Percentiles rank a stretch among this genome's conserved stretches.
phyloP scores from a whole-genome alignment of 768 basidiomycete species.

The Pleurotus giganteus region DNA sequence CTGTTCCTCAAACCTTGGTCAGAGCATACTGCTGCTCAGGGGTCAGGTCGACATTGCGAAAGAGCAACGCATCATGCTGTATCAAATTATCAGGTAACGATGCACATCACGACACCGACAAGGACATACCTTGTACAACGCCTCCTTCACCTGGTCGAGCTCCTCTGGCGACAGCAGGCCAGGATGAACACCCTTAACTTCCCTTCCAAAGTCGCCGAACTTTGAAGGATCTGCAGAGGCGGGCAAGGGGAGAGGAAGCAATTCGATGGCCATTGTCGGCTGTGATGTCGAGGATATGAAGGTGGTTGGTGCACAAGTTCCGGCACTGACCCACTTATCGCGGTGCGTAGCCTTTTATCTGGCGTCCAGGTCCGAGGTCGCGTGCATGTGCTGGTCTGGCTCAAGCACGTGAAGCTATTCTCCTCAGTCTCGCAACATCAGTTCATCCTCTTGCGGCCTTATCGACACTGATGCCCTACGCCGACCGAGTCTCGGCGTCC shows the following conservation, averaged over 20 bases:
- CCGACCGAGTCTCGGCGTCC: too few species aligned
- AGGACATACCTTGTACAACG: slow-evolving; percentile 69
- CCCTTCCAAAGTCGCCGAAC: slow-evolving; percentile 71
- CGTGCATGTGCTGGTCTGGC: too few species aligned
- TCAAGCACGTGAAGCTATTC: too few species aligned
- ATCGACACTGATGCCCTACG: too few species aligned
- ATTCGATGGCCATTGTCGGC: slow-evolving; percentile 61
- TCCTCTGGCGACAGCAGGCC: slow-evolving; percentile 56
- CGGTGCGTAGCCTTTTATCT: too few species aligned
- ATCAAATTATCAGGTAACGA: not conserved
- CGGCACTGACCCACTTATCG: too few species aligned
- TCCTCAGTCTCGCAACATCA: too few species aligned
- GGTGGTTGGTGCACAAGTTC: not conserved
- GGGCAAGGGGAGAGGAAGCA: slow-evolving; percentile 67
- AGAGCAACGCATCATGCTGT: slow-evolving; percentile 73
- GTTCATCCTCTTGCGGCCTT: too few species aligned
- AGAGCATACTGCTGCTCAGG: slow-evolving; percentile 85
- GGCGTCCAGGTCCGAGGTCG: too few species aligned
- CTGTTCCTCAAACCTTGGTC: slow-evolving; percentile 60
- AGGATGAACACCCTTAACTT: slow-evolving; percentile 74
- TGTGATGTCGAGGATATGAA: not conserved
- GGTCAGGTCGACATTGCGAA: slow-evolving; percentile 63
- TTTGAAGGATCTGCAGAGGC: slow-evolving; percentile 65
- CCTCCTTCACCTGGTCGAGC: slow-evolving; percentile 65
- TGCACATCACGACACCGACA: slow-evolving; percentile 1